Base-by-base conservation (phyloP, 2,329 filamentous ascomycete species). In the Fusarium oligoseptatum region DNA sequence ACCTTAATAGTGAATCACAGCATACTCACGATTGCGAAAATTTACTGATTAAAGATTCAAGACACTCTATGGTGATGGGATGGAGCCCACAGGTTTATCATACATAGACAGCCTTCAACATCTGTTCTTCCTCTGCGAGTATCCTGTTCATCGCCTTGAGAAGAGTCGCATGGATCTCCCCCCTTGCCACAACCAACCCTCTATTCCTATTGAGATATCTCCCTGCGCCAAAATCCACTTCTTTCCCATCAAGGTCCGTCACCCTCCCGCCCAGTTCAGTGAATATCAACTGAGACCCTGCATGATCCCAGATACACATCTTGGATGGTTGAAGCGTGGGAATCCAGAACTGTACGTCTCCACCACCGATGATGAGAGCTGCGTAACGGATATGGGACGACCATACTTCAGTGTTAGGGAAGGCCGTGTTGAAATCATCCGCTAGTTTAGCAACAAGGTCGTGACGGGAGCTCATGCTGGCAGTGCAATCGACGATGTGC, bases 221-320 rank as follows among this genome's bases (percentile, higher is more conserved):
- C 2, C 83, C 83, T 2, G 78, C 80, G 24, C 80, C 79, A 72
- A 84, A 84, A 34, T 84, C 81, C 3, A 84, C 79, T 3, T 71
- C 62, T 48, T 71, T 73, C 8, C 83, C 83, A 20, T 84, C 82
- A 60, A 84, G 80, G 64, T 91, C 89, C 0, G 88, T 89, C 57
- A 90, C 83, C 66, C 81, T 82, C 24, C 89, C 89, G 2, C 89
- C 89, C 1, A 86, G 81, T 79, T 91, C 89, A 64, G 88, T 85
- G 62, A 89, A 88, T 34, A 90, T 81, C 66, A 91, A 81, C 84
- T 90, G 89, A 2, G 88, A 88, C 6, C 88, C 89, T 0, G 88
- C 88, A 70, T 91, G 89, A 71, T 91, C 89, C 89, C 88, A 85
- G 39, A 84, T 76, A 56, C 78, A 82, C 65, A 82, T 80, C 45